Conservation (phyloP, 2,329 filamentous ascomycete genomes). For the Amesomyces nigricolor region DNA sequence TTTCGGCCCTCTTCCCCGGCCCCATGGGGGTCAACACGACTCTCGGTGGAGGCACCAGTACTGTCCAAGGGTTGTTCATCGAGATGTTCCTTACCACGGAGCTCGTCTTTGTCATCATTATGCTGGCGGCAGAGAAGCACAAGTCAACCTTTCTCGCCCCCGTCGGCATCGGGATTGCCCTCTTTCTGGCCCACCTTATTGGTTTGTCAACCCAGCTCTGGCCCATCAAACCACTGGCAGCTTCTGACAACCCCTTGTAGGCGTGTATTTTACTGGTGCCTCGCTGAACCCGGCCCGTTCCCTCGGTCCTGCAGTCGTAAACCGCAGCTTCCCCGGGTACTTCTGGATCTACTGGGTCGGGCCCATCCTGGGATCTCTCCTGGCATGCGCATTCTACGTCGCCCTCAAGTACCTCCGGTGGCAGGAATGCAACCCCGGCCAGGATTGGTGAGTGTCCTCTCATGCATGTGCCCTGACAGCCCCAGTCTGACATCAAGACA, state of each 20-base stretch:
- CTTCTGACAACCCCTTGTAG: constrained; percentile 17
- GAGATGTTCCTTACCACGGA: constrained; percentile 57
- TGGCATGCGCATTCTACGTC: constrained; percentile 33
- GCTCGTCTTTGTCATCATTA: constrained; percentile 56
- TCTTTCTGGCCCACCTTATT: constrained; percentile 49
- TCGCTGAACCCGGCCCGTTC: constrained; percentile 41
- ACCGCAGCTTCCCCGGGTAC: constrained; percentile 32
- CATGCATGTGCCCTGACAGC: too few species aligned
- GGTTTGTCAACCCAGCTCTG: constrained; percentile 26
- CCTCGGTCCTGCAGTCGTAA: constrained; percentile 39
- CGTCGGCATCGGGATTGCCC: constrained; percentile 58
- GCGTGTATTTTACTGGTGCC: constrained; percentile 39
- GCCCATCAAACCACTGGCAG: not conserved
- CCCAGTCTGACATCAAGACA: not conserved
- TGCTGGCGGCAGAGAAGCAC: constrained; percentile 63
- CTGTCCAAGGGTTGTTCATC: constrained; percentile 52
- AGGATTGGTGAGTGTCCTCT: constrained; percentile 15
- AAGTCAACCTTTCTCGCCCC: constrained; percentile 61
- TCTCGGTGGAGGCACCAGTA: constrained; percentile 39
- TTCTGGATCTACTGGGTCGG: constrained; percentile 45
- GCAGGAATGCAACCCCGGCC: constrained; percentile 25
- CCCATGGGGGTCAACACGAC: constrained; percentile 43
- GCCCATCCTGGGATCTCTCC: constrained; percentile 37
- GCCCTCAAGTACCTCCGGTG: constrained; percentile 23
- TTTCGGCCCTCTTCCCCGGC: constrained; percentile 49